Conservation (phyloP, 371 early-diverging fungal species). For the Coemansia sp. region DNA sequence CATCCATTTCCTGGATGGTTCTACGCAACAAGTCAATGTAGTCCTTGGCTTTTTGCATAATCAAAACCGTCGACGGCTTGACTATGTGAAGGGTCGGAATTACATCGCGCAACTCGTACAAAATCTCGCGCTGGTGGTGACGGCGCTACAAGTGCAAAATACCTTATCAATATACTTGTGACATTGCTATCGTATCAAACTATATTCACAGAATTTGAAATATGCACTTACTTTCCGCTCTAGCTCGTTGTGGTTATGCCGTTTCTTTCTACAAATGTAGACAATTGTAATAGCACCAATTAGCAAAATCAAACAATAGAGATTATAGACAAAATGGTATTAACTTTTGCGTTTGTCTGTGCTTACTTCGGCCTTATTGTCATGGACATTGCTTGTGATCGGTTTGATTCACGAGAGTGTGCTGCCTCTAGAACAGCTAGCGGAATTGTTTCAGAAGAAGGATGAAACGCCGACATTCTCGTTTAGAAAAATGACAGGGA, state of each 20-base stretch:
- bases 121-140: conserved; percentile 52
- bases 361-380: conserved; percentile 33
- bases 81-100: conserved; percentile 51
- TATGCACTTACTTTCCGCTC: conserved; percentile 48
- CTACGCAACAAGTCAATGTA: conserved; percentile 52
- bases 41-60: conserved; percentile 57
- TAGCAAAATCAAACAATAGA: background rate
- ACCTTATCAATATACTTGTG: background rate
- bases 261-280: conserved; percentile 34
- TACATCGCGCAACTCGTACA: conserved; percentile 53
- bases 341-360: background rate
- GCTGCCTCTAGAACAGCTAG: conserved; percentile 13
- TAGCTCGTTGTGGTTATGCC: conserved; percentile 55
- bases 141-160: conserved; percentile 39
- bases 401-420: background rate
- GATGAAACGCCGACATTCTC: conserved; percentile 9
- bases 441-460: conserved; percentile 5
- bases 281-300: background rate
- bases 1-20: conserved; percentile 50
- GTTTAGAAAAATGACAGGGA: background rate
- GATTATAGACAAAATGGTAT: background rate
- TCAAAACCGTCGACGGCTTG: conserved; percentile 55
- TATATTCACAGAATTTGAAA: background rate
- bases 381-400: background rate
- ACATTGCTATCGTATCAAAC: background rate